Percentiles rank a stretch among this genome's conserved stretches.
Evolutionary conservation across 1,284 basidiomycete genomes (phyloP).

Genomic region (Leccinum insolens): DNA sequence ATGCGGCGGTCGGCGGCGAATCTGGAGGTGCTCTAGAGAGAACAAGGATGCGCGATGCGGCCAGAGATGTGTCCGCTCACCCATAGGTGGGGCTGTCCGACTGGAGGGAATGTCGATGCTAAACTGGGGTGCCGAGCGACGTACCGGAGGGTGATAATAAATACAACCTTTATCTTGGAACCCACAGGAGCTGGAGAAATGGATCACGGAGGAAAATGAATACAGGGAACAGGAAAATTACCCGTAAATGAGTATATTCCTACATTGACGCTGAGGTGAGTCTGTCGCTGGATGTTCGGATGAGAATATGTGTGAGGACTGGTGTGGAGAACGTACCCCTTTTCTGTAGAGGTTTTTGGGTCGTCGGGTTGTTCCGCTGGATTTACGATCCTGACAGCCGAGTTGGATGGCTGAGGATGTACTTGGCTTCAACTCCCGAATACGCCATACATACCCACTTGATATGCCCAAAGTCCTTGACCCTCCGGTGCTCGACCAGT

Average conservation of each 20-base stretch:
- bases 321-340: conserved; percentile 40
- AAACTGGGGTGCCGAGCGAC: conserved; percentile 28
- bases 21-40: conserved; percentile 44
- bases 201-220: conserved; percentile 12
- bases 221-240: conserved; percentile 36
- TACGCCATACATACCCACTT: conserved; percentile 72
- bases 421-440: conserved; percentile 29
- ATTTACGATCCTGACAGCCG: conserved; percentile 61
- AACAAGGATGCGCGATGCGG: not conserved
- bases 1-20: conserved; percentile 44
- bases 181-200: conserved; percentile 67
- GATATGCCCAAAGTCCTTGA: conserved; percentile 56
- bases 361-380: conserved; percentile 44
- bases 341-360: conserved; percentile 41
- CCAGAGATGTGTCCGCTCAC: conserved; percentile 18
- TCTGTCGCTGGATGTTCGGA: conserved; percentile 42
- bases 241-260: conserved; percentile 90
- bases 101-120: conserved; percentile 22
- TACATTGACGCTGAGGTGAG: conserved; percentile 76
- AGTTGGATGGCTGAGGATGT: conserved; percentile 43
- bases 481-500: conserved; percentile 47
- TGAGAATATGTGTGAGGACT: conserved; percentile 7
- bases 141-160: conserved; percentile 79
- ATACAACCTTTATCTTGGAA: conserved; percentile 85
- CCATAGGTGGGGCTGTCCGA: conserved; percentile 22